Evolutionary conservation across 805 yeast genomes (phyloP), one percentile per base, ranked within the genome.

Genomic region (Candida silvatica): DNA sequence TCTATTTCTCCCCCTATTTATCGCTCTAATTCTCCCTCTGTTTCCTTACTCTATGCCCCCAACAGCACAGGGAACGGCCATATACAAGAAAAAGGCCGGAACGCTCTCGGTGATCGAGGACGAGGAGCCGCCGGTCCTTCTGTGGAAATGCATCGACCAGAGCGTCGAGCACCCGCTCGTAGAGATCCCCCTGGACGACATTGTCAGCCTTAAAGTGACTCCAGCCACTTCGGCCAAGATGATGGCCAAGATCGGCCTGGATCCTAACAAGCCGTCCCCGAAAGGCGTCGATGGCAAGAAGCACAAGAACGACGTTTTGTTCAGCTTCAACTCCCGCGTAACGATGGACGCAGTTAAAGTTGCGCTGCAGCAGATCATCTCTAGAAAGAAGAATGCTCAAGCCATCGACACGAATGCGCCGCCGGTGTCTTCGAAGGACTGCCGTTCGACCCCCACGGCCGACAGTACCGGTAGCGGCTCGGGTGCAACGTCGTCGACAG

Each of bases 321-420:
- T 87, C 41, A 66, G 80, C 1, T 84, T 86, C 57, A 76, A 74
- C 37, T 80, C 75, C 48, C 62, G 92, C 33, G 73, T 74, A 15
- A 80, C 82, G 6, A 81, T 87, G 85, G 85, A 81, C 42, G 71
- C 69, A 41, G 75, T 79, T 39, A 84, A 80, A 49, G 73, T 69
- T 24, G 66, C 80, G 0, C 57, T 82, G 9, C 86, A 80, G 45
- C 77, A 77, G 34, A 75, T 77, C 24, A 74, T 80, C 11, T 78
- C 86, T 0, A 61, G 90, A 42, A 74, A 70, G 50, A 74, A 73
- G 46, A 70, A 81, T 5, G 66, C 67, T 41, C 59, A 69, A 15
- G 29, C 32, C 14, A 24, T 41, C 11, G 41, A 41, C 12, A 31
- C 31, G 17, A 17, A 23, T 32, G 14, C 26, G 3, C 23, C 18